Evolutionary conservation across 129 eudicot genomes (phyloP).

Genomic region (Artemisia annua): DNA sequence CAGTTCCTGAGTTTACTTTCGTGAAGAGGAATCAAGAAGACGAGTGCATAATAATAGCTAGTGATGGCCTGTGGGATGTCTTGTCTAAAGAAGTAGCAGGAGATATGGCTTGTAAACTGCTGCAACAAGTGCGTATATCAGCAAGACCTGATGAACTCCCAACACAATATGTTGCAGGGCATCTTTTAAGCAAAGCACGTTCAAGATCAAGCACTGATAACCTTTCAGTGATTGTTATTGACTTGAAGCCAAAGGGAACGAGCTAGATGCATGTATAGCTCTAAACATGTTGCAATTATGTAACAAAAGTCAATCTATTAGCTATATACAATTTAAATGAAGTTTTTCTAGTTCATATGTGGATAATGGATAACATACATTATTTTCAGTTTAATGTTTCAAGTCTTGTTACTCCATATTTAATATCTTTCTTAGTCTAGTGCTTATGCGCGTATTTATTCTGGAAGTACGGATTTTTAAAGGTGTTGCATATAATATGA

Average conservation of each 20-base stretch:
- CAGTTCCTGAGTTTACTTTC: constrained; percentile 30
- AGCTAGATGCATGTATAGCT: neutral
- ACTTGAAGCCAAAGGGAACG: constrained; percentile 9
- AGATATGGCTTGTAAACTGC: constrained; percentile 10
- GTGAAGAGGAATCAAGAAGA: constrained; percentile 15
- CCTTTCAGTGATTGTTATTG: constrained; percentile 25
- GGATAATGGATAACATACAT: constrained; percentile 1
- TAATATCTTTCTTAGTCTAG: neutral
- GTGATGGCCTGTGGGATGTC: constrained; percentile 35
- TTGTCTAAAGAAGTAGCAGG: constrained; percentile 18
- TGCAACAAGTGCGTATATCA: constrained; percentile 2
- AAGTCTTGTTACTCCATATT: constrained; percentile 1
- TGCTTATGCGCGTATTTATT: constrained; percentile 7
- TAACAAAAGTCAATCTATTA: neutral
- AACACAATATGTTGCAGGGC: constrained; percentile 14
- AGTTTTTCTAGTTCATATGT: neutral
- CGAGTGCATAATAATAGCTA: constrained; percentile 30
- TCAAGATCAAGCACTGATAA: constrained; percentile 27
- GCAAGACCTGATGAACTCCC: neutral
- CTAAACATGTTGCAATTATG: constrained; percentile 9
- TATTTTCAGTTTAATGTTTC: constrained; percentile 8
- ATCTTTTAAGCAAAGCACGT: constrained; percentile 18
- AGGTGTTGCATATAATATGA: constrained; percentile 33
- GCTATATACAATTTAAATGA: constrained; percentile 6
- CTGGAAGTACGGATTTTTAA: constrained; percentile 21